Conservation (phyloP, 441 rosid species). For the Flueggea neowawraea region DNA sequence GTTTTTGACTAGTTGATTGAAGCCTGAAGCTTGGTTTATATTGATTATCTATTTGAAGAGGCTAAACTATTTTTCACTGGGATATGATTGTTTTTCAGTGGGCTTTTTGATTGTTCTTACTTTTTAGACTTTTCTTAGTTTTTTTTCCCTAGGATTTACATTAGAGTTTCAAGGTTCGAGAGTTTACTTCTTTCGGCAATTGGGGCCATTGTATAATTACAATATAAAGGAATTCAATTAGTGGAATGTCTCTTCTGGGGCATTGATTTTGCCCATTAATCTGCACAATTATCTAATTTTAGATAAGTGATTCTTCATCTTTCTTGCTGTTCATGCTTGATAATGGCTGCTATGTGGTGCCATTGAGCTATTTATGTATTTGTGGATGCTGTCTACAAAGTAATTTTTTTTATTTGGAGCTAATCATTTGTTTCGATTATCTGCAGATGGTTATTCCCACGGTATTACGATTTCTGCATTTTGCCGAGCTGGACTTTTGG, state of each 20-base stretch:
- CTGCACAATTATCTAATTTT: too few relatives aligned
- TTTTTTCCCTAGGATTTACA: not conserved
- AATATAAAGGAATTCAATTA: not conserved
- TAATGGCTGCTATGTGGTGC: too few relatives aligned
- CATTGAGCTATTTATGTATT: too few relatives aligned
- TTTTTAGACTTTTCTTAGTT: not conserved
- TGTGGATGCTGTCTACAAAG: not conserved
- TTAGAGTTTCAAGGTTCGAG: not conserved
- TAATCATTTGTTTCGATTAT: constrained; percentile 1
- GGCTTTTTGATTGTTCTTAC: not conserved
- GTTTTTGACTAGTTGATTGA: too few relatives aligned
- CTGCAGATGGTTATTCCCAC: constrained; percentile 83
- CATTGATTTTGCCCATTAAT: not conserved
- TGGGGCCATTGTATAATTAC: not conserved
- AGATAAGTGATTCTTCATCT: too few relatives aligned
- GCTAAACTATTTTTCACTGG: too few relatives aligned
- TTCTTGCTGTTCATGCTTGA: too few relatives aligned
- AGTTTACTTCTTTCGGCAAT: not conserved
- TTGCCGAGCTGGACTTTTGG: constrained; percentile 60
- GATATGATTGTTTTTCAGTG: too few relatives aligned
- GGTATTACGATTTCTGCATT: constrained; percentile 90
- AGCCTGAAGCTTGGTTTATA: too few relatives aligned
- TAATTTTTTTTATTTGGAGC: not conserved
- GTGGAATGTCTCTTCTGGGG: not conserved
- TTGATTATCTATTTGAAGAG: too few relatives aligned